A percentile compares a stretch with the other conserved stretches of the same genome.
These are phyloP conservation scores for Colletotrichum melonis DNA, from an alignment of 2,329 filamentous ascomycete genomes.

Conservation along the genomic window DNA sequence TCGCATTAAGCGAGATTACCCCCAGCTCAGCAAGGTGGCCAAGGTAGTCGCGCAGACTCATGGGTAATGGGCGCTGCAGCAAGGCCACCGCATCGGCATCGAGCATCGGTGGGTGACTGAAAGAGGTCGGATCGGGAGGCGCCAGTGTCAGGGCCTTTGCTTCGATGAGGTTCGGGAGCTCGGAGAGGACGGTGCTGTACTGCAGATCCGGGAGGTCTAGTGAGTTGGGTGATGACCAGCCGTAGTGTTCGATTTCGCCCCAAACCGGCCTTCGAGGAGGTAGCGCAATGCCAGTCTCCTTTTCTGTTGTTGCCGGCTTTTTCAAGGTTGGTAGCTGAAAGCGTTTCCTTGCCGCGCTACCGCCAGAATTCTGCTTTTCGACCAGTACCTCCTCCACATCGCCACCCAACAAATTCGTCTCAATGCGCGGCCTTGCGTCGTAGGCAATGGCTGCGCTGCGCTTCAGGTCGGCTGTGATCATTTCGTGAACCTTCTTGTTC, in stretches of 20 bases:
- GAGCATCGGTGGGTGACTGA: conserved; percentile 57
- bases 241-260: conserved; percentile 86
- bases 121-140: conserved; percentile 61
- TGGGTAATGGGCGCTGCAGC: conserved; percentile 75
- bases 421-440: conserved; percentile 76
- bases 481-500: conserved; percentile 76
- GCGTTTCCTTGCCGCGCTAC: conserved; percentile 34
- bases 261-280: conserved; percentile 69
- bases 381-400: conserved; percentile 23
- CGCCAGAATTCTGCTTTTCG: conserved; percentile 36
- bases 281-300: conserved; percentile 59
- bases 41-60: conserved; percentile 85
- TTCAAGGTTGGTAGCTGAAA: conserved; percentile 42
- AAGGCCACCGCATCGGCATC: conserved; percentile 77
- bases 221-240: conserved; percentile 86
- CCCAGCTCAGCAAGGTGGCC: conserved; percentile 75
- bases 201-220: conserved; percentile 83
- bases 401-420: conserved; percentile 38
- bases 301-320: conserved; percentile 51
- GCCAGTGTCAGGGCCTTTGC: conserved; percentile 91
- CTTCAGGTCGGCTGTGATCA: conserved; percentile 79
- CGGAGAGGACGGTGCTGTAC: conserved; percentile 82
- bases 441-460: conserved; percentile 86
- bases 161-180: conserved; percentile 91
- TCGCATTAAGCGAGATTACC: conserved; percentile 61